phyloP scores from a whole-genome alignment of 805 yeast genomes.

The Komagataella ulmi region DNA sequence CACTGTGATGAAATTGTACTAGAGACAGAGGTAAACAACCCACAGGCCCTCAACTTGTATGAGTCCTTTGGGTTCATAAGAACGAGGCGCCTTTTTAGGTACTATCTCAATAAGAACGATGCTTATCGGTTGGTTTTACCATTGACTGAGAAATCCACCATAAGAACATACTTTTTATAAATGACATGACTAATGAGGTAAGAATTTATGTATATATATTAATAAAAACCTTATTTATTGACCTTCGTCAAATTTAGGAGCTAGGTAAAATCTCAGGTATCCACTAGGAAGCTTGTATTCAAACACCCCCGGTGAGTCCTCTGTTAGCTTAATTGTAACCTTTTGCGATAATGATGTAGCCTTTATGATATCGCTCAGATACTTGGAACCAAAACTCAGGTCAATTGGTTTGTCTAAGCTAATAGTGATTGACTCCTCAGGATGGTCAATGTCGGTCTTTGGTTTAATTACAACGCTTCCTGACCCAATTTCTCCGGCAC shows the following conservation, averaged over 20 bases:
- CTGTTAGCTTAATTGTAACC: conserved; percentile 78
- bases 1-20: conserved; percentile 83
- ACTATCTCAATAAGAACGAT: conserved; percentile 86
- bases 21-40: conserved; percentile 82
- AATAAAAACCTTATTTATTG: conserved; percentile 25
- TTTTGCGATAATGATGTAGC: conserved; percentile 68
- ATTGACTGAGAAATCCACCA: conserved; percentile 42
- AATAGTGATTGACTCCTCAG: conserved; percentile 63
- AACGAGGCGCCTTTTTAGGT: conserved; percentile 54
- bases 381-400: conserved; percentile 83
- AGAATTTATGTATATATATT: conserved; percentile 3
- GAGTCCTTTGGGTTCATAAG: conserved; percentile 24
- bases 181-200: conserved; percentile 1
- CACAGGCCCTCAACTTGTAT: conserved; percentile 19
- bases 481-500: conserved; percentile 86
- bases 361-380: conserved; percentile 82
- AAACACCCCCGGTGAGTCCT: conserved; percentile 86
- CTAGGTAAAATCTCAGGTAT: conserved; percentile 86
- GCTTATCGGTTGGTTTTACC: conserved; percentile 85
- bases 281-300: conserved; percentile 90
- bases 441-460: conserved; percentile 63
- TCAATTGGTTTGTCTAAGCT: conserved; percentile 79
- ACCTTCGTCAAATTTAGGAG: conserved; percentile 95
- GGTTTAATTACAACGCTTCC: conserved; percentile 85
- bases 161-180: conserved; percentile 39